A percentile compares a stretch with the other conserved stretches of the same genome.
phyloP scores from a whole-genome alignment of 192 early-diverging fungal species.

The Umbelopsis ramanniana region DNA sequence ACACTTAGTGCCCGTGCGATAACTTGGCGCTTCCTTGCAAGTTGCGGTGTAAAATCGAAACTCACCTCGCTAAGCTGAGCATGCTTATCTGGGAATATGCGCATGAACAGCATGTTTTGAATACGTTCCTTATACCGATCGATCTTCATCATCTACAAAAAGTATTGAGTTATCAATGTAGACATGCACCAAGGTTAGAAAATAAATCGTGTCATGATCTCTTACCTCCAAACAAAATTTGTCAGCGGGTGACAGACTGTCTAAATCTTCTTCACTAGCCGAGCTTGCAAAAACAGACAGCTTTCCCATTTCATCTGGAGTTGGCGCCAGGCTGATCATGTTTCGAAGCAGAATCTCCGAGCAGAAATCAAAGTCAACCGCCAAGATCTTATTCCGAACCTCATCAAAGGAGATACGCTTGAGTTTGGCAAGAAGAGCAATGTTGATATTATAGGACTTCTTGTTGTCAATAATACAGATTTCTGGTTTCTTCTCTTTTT shows the following conservation, averaged over 20 bases:
- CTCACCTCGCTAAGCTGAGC: slow-evolving; percentile 63
- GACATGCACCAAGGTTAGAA: not conserved
- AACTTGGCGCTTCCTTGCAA: too few species aligned
- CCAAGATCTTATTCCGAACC: slow-evolving; percentile 63
- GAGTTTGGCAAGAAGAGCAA: slow-evolving; percentile 49
- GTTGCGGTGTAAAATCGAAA: not conserved
- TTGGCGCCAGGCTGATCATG: slow-evolving; percentile 72
- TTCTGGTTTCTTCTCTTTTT: slow-evolving; percentile 58
- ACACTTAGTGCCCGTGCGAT: too few species aligned
- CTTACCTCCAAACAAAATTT: slow-evolving; percentile 70
- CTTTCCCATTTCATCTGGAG: slow-evolving; percentile 76
- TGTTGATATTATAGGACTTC: slow-evolving; percentile 67
- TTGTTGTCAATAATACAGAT: slow-evolving; percentile 74
- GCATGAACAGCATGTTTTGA: slow-evolving; percentile 67
- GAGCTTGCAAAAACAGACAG: slow-evolving; percentile 70
- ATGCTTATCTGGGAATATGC: slow-evolving; percentile 69
- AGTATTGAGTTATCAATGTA: not conserved
- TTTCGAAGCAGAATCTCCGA: slow-evolving; percentile 68
- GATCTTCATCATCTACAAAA: slow-evolving; percentile 65
- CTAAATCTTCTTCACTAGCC: slow-evolving; percentile 64
- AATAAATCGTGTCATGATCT: not conserved
- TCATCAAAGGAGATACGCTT: slow-evolving; percentile 73
- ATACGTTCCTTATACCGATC: slow-evolving; percentile 78
- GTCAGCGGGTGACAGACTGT: slow-evolving; percentile 67
- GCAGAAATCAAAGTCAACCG: slow-evolving; percentile 67